A percentile compares a stretch with the other conserved stretches of the same genome.
phyloP scores from a whole-genome alignment of 1,284 basidiomycete genomes.

The Agroathelia rolfsii region DNA sequence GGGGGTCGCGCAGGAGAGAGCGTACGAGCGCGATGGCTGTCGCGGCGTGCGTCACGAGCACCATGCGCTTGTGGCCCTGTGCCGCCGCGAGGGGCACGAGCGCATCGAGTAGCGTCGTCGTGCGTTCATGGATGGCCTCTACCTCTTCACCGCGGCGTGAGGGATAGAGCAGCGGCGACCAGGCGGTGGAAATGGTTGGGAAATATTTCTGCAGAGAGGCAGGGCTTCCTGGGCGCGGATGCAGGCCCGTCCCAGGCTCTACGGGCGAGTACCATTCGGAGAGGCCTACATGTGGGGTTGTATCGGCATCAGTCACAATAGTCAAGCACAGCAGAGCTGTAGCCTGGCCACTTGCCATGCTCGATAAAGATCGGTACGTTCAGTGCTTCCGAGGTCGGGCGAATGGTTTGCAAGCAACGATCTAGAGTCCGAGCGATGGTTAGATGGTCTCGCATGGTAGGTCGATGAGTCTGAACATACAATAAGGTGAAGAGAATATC shows the following conservation, averaged over 20 bases:
- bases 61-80: constrained; percentile 39
- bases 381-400: constrained; percentile 53
- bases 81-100: constrained; percentile 39
- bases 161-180: constrained; percentile 60
- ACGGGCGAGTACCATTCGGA: constrained; percentile 82
- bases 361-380: constrained; percentile 63
- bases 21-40: constrained; percentile 64
- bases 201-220: constrained; percentile 41
- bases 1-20: constrained; percentile 43
- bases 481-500: constrained; percentile 74
- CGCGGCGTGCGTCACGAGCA: constrained; percentile 75
- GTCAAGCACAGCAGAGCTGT: too few relatives aligned
- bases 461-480: constrained; percentile 30
- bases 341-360: constrained; percentile 54
- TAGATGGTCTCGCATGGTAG: background rate
- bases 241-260: constrained; percentile 53
- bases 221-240: constrained; percentile 57
- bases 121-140: constrained; percentile 52
- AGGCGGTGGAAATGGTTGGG: constrained; percentile 48
- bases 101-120: constrained; percentile 39
- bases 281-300: constrained; percentile 37
- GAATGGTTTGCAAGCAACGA: constrained; percentile 74
- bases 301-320: too few relatives aligned
- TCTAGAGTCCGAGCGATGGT: constrained; percentile 42
- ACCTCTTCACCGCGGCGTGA: constrained; percentile 66